phyloP scores from a whole-genome alignment of 139 green algal species.

The Chlorella sorokiniana region DNA sequence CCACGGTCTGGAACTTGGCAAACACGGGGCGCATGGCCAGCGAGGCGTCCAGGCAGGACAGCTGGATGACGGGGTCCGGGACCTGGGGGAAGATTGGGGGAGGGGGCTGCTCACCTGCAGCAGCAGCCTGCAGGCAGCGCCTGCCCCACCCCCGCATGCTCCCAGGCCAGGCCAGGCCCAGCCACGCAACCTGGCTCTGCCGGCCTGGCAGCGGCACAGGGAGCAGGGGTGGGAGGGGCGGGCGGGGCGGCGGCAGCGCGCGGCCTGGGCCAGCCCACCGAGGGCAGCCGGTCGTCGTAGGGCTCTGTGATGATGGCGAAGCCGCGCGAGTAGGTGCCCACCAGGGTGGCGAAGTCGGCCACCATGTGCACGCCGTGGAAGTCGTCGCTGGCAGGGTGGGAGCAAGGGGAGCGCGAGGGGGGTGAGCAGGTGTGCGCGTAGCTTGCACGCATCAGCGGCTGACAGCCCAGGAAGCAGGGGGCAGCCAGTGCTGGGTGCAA shows the following conservation, averaged over 20 bases:
- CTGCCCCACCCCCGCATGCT: not conserved
- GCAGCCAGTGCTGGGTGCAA: too few species aligned
- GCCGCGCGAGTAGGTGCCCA: conserved; percentile 91
- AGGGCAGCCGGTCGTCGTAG: conserved; percentile 93
- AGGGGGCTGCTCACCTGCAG: not conserved
- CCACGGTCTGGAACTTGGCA: conserved; percentile 89
- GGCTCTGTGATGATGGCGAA: conserved; percentile 99
- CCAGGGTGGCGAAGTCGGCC: conserved; percentile 96
- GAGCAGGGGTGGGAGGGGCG: not conserved
- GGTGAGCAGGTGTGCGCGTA: not conserved
- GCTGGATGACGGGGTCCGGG: conserved; percentile 93
- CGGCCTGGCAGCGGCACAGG: not conserved
- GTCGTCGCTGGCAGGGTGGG: conserved; percentile 85
- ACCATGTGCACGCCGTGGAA: conserved; percentile 88
- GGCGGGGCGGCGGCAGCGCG: not conserved
- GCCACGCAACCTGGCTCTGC: not conserved
- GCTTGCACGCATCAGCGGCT: too few species aligned
- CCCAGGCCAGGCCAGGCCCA: not conserved
- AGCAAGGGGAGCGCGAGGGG: not conserved
- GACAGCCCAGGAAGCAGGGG: too few species aligned
- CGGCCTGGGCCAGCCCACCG: conserved; percentile 35
- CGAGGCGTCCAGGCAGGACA: conserved; percentile 94
- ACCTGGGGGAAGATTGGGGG: conserved; percentile 41
- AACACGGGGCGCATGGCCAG: conserved; percentile 97
- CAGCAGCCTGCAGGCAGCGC: not conserved